A percentile compares a stretch with the other conserved stretches of the same genome.
Evolutionary conservation across 495 filamentous ascomycete species (phyloP).

Genomic region (Penicillium angulare): DNA sequence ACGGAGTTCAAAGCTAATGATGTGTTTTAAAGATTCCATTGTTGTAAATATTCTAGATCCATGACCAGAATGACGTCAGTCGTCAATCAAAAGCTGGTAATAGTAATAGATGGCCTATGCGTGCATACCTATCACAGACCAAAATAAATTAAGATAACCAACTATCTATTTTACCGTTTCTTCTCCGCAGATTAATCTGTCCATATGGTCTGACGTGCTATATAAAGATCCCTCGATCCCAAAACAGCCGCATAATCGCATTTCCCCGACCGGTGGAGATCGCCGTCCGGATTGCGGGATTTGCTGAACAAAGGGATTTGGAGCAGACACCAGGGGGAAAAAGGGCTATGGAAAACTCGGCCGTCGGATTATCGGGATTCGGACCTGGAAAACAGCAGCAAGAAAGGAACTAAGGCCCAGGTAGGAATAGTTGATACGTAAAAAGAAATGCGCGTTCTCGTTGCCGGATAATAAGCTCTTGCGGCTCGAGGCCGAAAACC

Average conservation of each 20-base stretch:
- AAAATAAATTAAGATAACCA: too few species aligned
- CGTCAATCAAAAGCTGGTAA: too few species aligned
- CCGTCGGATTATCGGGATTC: constrained; percentile 20
- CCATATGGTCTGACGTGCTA: too few species aligned
- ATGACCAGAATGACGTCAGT: too few species aligned
- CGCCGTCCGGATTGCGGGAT: constrained; percentile 10
- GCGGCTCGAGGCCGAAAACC: constrained; percentile 10
- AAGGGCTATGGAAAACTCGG: constrained; percentile 4
- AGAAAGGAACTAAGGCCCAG: neutral
- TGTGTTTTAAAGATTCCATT: too few species aligned
- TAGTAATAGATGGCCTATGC: too few species aligned
- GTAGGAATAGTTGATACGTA: neutral
- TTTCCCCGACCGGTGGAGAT: constrained; percentile 9
- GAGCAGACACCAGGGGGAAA: neutral
- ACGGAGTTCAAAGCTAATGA: too few species aligned
- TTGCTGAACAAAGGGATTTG: constrained; percentile 1
- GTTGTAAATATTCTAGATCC: too few species aligned
- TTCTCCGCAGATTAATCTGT: too few species aligned
- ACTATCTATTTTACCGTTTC: too few species aligned
- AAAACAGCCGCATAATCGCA: neutral
- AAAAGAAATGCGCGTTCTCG: neutral
- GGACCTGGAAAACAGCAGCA: constrained; percentile 7
- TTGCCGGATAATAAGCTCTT: neutral
- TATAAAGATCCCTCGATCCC: too few species aligned
- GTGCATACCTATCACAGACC: too few species aligned